Evolutionary conservation across 495 filamentous ascomycete genomes (phyloP), one percentile per base, ranked within the genome.

Genomic region (Hypomontagnella monticulosa): DNA sequence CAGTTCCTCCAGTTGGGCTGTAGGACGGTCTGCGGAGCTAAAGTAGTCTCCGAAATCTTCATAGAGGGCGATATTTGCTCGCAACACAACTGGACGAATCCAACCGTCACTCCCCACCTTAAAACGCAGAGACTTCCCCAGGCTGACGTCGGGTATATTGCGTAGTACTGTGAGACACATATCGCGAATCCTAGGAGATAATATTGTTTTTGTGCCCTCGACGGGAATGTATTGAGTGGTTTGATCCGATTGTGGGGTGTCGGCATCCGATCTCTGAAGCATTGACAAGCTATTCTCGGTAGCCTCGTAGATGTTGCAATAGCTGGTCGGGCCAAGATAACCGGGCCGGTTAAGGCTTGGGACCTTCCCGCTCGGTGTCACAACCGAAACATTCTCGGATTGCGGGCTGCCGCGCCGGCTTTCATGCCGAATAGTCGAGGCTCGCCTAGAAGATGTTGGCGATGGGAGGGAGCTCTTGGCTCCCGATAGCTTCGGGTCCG

Each of bases 251-350:
- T 52, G 74, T 51, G 46, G 68, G 55, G 74, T 70, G 4, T 37
- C 52, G 11, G 27, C 37, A 3, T 63, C 58, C 7, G 43, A 36
- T 11, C 61, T 61, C 5, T 63, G 60, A 7, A 69, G 50, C 16
- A 63, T 56, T 11, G 59, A 70, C 5, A 73, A 61, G 9, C 73
- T 77, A 32, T 75, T 63, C 15, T 73, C 66, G 1, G 72, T 70
- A 16, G 81, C 81, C 4, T 75, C 68, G 27, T 79, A 80, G 14
- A 84, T 79, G 23, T 82, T 77, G 2, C 81, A 81, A 58, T 77
- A 85, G 57, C 80, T 82, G 0, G 79, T 84, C 8, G 79, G 80
- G 16, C 83, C 82, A 11, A 85, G 62, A 55, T 84, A 85, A 0
- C 81, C 81, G 9, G 79, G 73, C 5, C 71, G 71, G 27, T 65